Evolutionary conservation across 805 yeast genomes (phyloP), one percentile per base, ranked within the genome.

Genomic region (Maudiozyma bulderi): DNA sequence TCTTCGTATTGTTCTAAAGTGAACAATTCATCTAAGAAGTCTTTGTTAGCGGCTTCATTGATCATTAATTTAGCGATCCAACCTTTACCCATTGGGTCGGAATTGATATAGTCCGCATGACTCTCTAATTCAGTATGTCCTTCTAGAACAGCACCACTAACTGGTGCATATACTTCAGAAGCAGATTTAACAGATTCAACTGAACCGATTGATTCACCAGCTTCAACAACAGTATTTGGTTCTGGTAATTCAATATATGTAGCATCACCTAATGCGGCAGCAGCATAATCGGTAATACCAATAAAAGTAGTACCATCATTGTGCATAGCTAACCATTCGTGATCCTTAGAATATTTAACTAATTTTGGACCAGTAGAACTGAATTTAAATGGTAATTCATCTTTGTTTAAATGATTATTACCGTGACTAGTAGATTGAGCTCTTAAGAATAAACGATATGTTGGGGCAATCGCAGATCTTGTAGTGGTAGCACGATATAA

Each of bases 131-230:
- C 66, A 37, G 72, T 76, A 70, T 93, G 93, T 55, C 80, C 78
- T 56, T 81, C 96, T 45, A 81, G 52, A 37, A 93, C 73, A 56
- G 77, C 83, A 45, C 96, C 96, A 13, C 75, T 69, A 31, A 88
- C 84, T 46, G 99, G 99, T 15, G 89, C 73, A 69, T 90, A 91
- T 54, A 93, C 84, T 63, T 93, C 99, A 55, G 87, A 78, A 30
- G 99, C 97, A 44, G 90, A 80, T 71, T 93, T 93, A 60, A 93
- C 99, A 41, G 89, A 79, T 70, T 93, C 99, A 40, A 93, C 95
- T 33, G 95, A 85, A 6, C 97, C 97, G 63, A 93, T 73, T 11
- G 91, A 73, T 54, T 88, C 97, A 46, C 95, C 95, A 45, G 75
- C 74, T 50, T 73, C 81, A 49, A 83, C 73, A 32, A 62, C 71